Evolutionary conservation across 139 green algal genomes (phyloP), one percentile per base, ranked within the genome.

Genomic region (Marvania coccoides): DNA sequence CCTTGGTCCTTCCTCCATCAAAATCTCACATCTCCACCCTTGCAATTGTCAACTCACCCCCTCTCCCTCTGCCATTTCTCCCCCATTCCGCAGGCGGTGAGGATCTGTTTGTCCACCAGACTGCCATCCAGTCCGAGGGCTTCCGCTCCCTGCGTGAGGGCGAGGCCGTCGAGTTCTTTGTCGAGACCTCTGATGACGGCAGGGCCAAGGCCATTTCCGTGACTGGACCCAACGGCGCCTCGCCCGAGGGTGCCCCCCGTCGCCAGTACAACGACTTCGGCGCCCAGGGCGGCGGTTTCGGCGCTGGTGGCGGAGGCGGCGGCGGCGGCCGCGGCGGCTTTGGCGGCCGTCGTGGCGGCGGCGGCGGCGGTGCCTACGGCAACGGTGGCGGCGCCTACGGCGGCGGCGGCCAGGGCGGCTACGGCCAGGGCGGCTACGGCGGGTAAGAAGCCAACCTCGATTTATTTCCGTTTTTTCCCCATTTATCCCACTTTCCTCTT

Each of bases 51-150:
- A n/a, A 61, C 30, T 5, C 2, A 4, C 15, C 42, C 36, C 15
- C 26, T 36, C 42, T 57, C 31, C n/a, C 2, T 38, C 9, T 37
- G 19, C 40, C 33, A 1, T n/a, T 38, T 5, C 19, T 55, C 6
- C 5, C 61, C 24, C 46, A 42, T 3, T 8, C 26, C 12, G 30
- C 68, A 65, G 71, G 72, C 3, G 64, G 70, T 34, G 73, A 88
- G 65, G 86, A 92, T 51, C 63, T 92, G 26, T 92, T 92, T 54
- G 86, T 92, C 2, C 86, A 92, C 67, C 78, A 84, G 78, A 87
- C 79, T 36, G 81, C 72, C 63, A 90, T 93, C 59, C 58, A 83
- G 26, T 67, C 75, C n/a, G 83, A 90, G 46, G 86, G 86, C 36
- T 93, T 93, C 83, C 81, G 86, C 53, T 83, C 68, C 59, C 77